phyloP scores from a whole-genome alignment of 768 basidiomycete species.

The Rhodocollybia butyracea region DNA sequence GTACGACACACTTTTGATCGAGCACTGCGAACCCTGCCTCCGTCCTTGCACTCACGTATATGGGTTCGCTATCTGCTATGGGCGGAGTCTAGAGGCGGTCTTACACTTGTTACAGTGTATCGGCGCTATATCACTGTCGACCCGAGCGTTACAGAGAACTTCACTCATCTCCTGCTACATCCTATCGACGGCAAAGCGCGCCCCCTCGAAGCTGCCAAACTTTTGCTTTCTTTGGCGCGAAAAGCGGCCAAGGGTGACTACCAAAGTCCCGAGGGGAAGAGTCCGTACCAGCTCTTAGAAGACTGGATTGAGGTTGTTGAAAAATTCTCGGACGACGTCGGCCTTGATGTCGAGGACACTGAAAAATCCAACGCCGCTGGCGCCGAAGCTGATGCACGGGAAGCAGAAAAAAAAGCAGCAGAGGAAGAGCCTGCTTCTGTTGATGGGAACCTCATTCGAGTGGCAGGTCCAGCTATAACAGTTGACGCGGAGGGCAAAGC shows the following conservation, averaged over 20 bases:
- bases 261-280: slow-evolving; percentile 86
- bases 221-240: slow-evolving; percentile 79
- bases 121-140: slow-evolving; percentile 86
- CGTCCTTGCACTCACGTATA: slow-evolving; percentile 85
- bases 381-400: slow-evolving; percentile 34
- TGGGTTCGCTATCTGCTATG: slow-evolving; percentile 93
- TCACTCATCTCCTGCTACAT: slow-evolving; percentile 65
- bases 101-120: slow-evolving; percentile 79
- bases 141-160: slow-evolving; percentile 77
- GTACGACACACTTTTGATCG: slow-evolving; percentile 94
- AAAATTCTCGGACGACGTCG: slow-evolving; percentile 87
- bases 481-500: slow-evolving; percentile 49
- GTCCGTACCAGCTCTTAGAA: slow-evolving; percentile 89
- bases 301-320: slow-evolving; percentile 94
- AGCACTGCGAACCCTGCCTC: slow-evolving; percentile 88
- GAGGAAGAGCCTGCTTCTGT: slow-evolving; percentile 40
- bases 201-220: slow-evolving; percentile 91
- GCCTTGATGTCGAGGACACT: slow-evolving; percentile 79
- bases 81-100: slow-evolving; percentile 80
- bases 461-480: slow-evolving; percentile 62
- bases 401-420: slow-evolving; percentile 17
- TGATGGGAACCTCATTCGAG: slow-evolving; percentile 64
- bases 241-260: slow-evolving; percentile 84
- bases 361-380: slow-evolving; percentile 51
- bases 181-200: slow-evolving; percentile 55